A percentile compares a stretch with the other conserved stretches of the same genome.
These are phyloP conservation scores for Dendrobium officinale DNA, from an alignment of 106 monocot species.

Conservation along the genomic window DNA sequence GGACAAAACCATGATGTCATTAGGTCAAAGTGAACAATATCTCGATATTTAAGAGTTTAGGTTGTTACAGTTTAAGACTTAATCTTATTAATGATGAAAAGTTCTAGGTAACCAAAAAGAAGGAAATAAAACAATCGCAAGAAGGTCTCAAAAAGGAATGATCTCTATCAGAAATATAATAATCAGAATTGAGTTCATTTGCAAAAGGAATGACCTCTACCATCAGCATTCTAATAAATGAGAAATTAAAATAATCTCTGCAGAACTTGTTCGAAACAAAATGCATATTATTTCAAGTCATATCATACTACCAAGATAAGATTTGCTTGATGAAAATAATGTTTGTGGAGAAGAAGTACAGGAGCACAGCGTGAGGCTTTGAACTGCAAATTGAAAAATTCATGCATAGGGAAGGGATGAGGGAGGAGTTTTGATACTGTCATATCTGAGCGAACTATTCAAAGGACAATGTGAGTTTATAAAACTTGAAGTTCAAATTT, in stretches of 20 bases:
- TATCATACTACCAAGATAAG: background rate
- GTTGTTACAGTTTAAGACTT: no score
- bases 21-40: no score
- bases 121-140: no score
- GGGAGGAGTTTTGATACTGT: background rate
- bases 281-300: background rate
- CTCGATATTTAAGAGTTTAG: no score
- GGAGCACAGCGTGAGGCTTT: background rate
- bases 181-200: background rate
- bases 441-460: background rate
- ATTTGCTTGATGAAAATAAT: background rate
- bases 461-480: background rate
- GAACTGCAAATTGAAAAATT: background rate
- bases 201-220: background rate
- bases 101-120: no score
- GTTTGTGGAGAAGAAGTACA: background rate
- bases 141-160: background rate
- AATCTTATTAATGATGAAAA: no score
- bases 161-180: background rate
- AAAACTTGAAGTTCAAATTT: slow-evolving; percentile 1
- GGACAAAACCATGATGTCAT: no score
- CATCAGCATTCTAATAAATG: background rate
- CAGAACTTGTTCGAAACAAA: background rate
- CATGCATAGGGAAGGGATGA: background rate
- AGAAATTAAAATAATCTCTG: background rate